Conservation (phyloP, 2,329 filamentous ascomycete genomes). For the Fusarium protoensiforme region DNA sequence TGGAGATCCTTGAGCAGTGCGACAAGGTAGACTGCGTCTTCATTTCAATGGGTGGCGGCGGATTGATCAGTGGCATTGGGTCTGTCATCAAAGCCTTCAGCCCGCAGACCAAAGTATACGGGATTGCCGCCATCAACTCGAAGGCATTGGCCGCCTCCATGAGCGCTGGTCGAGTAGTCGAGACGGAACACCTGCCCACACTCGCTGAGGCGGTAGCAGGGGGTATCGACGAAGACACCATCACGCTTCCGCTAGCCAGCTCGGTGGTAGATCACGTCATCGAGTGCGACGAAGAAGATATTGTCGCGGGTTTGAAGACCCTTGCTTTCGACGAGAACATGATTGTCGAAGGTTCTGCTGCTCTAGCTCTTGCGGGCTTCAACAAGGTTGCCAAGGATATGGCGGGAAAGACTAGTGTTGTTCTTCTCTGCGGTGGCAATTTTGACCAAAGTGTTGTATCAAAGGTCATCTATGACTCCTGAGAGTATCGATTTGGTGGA, state of each 20-base stretch:
- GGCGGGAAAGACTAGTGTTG: neutral
- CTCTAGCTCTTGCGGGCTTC: constrained; percentile 37
- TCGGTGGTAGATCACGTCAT: constrained; percentile 37
- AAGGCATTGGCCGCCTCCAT: constrained; percentile 37
- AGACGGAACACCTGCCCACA: constrained; percentile 36
- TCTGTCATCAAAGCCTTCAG: constrained; percentile 39
- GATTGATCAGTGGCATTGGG: constrained; percentile 38
- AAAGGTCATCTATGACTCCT: neutral
- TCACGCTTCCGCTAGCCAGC: constrained; percentile 33
- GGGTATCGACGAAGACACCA: constrained; percentile 37
- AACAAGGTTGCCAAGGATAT: constrained; percentile 17
- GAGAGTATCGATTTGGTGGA: neutral
- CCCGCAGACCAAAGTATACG: constrained; percentile 30
- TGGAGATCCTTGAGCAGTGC: constrained; percentile 36
- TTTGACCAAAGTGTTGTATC: neutral
- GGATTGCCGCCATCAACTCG: constrained; percentile 34
- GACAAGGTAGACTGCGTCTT: constrained; percentile 34
- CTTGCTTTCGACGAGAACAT: constrained; percentile 38
- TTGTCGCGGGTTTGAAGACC: constrained; percentile 15
- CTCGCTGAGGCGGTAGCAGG: constrained; percentile 40
- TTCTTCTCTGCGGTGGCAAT: neutral
- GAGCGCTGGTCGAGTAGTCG: constrained; percentile 27
- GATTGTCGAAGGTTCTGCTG: constrained; percentile 39
- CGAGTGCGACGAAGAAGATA: constrained; percentile 34
- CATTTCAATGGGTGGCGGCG: constrained; percentile 40